Conservation (phyloP, 371 early-diverging fungal genomes). For the Mortierella sp. region DNA sequence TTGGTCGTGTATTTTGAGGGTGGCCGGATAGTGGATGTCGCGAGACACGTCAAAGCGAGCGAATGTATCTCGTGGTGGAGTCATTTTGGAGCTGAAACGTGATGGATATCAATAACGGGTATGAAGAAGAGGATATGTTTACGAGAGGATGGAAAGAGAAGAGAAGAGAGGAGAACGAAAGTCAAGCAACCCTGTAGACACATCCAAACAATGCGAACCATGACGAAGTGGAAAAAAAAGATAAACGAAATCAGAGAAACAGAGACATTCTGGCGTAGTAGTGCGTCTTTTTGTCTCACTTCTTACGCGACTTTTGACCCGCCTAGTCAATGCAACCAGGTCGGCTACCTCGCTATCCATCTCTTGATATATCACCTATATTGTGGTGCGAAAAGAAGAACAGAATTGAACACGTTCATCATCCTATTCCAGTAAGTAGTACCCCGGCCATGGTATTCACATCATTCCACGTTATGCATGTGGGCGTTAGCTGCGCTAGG, state of each 20-base stretch:
- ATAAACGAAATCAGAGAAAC: neutral
- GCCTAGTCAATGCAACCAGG: neutral
- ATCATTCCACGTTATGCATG: neutral
- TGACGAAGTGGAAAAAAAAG: neutral
- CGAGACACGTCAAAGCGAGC: neutral
- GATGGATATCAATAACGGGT: neutral
- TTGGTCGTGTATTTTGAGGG: neutral
- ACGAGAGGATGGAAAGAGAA: too few relatives aligned
- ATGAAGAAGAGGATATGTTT: neutral
- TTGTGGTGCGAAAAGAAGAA: neutral
- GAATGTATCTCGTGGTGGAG: neutral
- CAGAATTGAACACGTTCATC: neutral
- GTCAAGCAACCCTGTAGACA: neutral
- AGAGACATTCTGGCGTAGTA: neutral
- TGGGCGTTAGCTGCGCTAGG: neutral
- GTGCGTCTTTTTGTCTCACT: neutral
- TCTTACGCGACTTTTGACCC: neutral
- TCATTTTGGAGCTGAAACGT: neutral
- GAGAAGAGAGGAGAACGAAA: neutral
- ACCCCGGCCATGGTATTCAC: too few relatives aligned
- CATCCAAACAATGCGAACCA: too few relatives aligned
- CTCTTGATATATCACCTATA: neutral
- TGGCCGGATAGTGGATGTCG: constrained; percentile 21
- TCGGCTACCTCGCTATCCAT: neutral
- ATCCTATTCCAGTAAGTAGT: too few relatives aligned